Base-by-base conservation (phyloP, 371 early-diverging fungal genomes). In the Mortierella sp. region DNA sequence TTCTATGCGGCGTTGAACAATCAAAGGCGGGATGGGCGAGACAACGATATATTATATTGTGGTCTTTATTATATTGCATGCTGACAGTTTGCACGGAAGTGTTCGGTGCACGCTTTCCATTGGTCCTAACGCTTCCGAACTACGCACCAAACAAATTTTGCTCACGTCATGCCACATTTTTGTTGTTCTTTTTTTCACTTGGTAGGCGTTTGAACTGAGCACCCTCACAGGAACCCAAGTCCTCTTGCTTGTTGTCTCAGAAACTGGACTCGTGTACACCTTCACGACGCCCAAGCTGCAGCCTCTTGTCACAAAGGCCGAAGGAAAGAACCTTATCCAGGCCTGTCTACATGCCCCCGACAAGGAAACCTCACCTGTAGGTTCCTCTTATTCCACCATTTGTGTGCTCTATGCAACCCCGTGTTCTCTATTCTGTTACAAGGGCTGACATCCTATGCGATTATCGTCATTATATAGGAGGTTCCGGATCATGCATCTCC, bases 211-310 rank as follows among this genome's bases (percentile, higher is more conserved):
- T 87, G 99, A 99, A 89, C 92, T 99, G 56, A 94, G 94, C 87
- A 97, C 98, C 18, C 91, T 99, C 75, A 99, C 99, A 5, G 99
- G 99, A 68, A 98, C 99, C 11, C 97, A 99, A 89, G 97, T 99
- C 60, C 92, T 99, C 71, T 90, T 99, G 54, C 88, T 99, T 54
- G 96, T 99, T 16, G 99, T 99, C 41, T 97, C 98, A 5, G 99
- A 98, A 89, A 98, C 98, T n/a, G 99, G 99, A 38, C 96, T 98
- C 82, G 99, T 99, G 12, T 99, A 99, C 90, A 99, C 99, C 6
- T 99, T 98, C 89, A 98, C 99, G 7, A 99, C 99, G 11, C 95
- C 97, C 44, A 99, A 98, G 90, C 93, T 99, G 54, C 97, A 98
- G 87, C 98, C 98, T 18, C 92, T 99, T 44, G 97, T 99, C 68